Evolutionary conservation across 2,329 filamentous ascomycete genomes (phyloP).

Genomic region (Talaromyces rugulosus): DNA sequence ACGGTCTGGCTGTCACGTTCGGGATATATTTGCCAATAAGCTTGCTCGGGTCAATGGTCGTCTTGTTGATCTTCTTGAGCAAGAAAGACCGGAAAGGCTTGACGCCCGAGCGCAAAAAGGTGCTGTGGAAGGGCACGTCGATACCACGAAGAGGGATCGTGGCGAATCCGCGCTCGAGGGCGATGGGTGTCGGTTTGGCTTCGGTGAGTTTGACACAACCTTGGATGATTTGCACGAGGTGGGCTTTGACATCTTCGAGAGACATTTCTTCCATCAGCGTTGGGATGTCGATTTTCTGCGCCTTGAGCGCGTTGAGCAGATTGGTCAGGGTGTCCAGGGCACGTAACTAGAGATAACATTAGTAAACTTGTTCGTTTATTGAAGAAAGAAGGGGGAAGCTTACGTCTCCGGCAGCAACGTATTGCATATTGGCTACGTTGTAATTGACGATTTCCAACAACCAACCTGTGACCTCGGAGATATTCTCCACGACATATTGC

Average conservation of each 20-base stretch:
- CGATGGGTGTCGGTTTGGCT: constrained; percentile 80
- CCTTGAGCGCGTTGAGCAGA: constrained; percentile 92
- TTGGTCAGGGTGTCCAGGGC: constrained; percentile 65
- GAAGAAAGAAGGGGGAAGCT: constrained; percentile 21
- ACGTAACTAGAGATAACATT: constrained; percentile 43
- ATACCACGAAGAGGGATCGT: constrained; percentile 97
- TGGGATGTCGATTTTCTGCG: constrained; percentile 95
- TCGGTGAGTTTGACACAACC: constrained; percentile 83
- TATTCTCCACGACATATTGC: constrained; percentile 94
- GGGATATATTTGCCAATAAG: constrained; percentile 98
- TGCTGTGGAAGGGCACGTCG: constrained; percentile 98
- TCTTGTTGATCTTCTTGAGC: constrained; percentile 99
- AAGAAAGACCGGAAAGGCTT: constrained; percentile 98
- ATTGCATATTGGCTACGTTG: constrained; percentile 68
- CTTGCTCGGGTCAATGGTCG: constrained; percentile 94
- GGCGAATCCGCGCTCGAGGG: constrained; percentile 90
- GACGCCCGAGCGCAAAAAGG: constrained; percentile 94
- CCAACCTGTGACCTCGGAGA: constrained; percentile 91
- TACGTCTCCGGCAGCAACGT: constrained; percentile 62
- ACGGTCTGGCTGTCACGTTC: constrained; percentile 94
- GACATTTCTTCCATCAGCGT: constrained; percentile 80
- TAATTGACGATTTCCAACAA: constrained; percentile 98
- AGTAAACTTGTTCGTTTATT: background rate
- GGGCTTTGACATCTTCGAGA: constrained; percentile 85
- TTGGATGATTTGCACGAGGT: constrained; percentile 85